Evolutionary conservation across 345 rosid genomes (phyloP).

Genomic region (Eutrema japonicum): DNA sequence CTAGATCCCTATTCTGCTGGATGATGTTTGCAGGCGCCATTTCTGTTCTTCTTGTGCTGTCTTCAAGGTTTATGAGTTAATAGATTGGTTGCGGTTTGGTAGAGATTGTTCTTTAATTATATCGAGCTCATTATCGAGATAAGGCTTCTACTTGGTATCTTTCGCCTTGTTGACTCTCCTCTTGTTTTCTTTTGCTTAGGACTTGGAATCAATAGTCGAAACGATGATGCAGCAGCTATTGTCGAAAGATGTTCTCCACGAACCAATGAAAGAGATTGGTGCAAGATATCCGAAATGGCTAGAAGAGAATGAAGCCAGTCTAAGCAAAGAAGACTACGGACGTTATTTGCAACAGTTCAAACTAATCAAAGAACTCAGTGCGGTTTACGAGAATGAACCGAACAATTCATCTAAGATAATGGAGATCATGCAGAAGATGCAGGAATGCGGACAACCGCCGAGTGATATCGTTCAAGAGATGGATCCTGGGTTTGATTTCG

Average conservation of each 20-base stretch:
- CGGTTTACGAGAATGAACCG: constrained; percentile 80
- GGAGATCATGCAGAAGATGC: constrained; percentile 98
- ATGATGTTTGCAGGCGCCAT: background rate
- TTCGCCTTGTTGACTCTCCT: constrained; percentile 1
- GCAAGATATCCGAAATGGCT: constrained; percentile 89
- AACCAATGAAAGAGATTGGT: constrained; percentile 93
- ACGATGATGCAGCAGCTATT: constrained; percentile 98
- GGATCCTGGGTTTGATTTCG: constrained; percentile 79
- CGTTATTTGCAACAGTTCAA: constrained; percentile 70
- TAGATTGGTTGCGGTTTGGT: background rate
- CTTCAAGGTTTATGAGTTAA: background rate
- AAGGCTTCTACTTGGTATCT: background rate
- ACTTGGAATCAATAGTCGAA: constrained; percentile 89
- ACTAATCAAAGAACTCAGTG: constrained; percentile 73
- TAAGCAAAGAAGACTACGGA: constrained; percentile 70
- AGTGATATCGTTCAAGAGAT: constrained; percentile 86
- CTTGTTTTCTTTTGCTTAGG: constrained; percentile 47
- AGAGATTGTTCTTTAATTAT: background rate
- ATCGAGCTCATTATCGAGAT: background rate
- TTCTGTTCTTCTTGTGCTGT: background rate
- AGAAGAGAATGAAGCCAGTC: constrained; percentile 66
- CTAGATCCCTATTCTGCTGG: too few relatives aligned
- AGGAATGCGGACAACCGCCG: constrained; percentile 99
- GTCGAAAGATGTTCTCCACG: constrained; percentile 87
- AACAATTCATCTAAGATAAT: constrained; percentile 70